Conservation (phyloP, 2,329 filamentous ascomycete genomes). For the Trichoderma simmonsii region DNA sequence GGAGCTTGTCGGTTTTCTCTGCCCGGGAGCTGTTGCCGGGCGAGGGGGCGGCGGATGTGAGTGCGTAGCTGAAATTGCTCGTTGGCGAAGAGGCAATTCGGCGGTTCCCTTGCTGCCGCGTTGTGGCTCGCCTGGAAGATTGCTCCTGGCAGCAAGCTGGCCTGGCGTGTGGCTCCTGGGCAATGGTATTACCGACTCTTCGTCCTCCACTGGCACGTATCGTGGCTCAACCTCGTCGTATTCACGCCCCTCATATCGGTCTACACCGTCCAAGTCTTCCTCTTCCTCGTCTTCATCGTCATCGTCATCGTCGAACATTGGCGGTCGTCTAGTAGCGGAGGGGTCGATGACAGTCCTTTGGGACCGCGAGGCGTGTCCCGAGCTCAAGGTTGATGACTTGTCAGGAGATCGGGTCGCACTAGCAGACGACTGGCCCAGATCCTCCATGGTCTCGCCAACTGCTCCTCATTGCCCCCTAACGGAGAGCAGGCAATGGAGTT, state of each 20-base stretch:
- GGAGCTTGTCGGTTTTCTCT: slow-evolving; percentile 30
- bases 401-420: slow-evolving; percentile 35
- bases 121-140: slow-evolving; percentile 40
- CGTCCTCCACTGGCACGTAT: neutral
- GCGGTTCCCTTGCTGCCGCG: slow-evolving; percentile 41
- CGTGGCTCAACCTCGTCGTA: slow-evolving; percentile 21
- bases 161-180: slow-evolving; percentile 60
- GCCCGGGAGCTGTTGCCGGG: slow-evolving; percentile 25
- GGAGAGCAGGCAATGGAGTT: slow-evolving; percentile 20
- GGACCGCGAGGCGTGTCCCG: slow-evolving; percentile 43
- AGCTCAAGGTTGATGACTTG: slow-evolving; percentile 11
- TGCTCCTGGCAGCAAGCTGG: slow-evolving; percentile 58
- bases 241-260: neutral
- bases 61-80: slow-evolving; percentile 50
- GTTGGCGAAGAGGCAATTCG: slow-evolving; percentile 52
- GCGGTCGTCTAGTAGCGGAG: slow-evolving; percentile 29
- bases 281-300: slow-evolving; percentile 37
- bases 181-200: slow-evolving; percentile 33
- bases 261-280: slow-evolving; percentile 5
- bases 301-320: slow-evolving; percentile 31
- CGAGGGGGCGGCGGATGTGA: slow-evolving; percentile 29
- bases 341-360: slow-evolving; percentile 48
- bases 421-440: slow-evolving; percentile 35
- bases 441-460: slow-evolving; percentile 41
- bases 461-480: slow-evolving; percentile 32